Evolutionary conservation across 441 rosid species (phyloP), one percentile per base, ranked within the genome.

Genomic region (Metrosideros polymorpha): DNA sequence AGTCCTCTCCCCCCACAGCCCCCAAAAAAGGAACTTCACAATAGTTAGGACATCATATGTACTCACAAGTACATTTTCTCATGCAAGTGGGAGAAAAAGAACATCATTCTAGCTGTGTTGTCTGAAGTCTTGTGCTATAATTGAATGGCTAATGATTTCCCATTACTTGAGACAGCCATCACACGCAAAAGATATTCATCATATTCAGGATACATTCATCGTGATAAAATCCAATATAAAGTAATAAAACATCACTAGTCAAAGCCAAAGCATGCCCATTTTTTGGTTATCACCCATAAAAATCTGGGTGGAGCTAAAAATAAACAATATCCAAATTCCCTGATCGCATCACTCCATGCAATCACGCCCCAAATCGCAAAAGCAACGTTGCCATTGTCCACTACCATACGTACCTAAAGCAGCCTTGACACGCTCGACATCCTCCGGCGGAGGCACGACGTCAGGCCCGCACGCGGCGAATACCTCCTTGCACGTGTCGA

Each of bases 401-500:
- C 77, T 42, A 39, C 79, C 7, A 39, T 61, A 61, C 90, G 45
- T 96, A 97, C 99, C 99, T 88, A 97, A 89, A 91, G 94, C 92
- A 1, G 92, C 87, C 52, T 90, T 92, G 19, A 97, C 92, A 87
- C 85, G 90, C 76, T 93, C 92, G 87, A 97, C 93, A 71, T 93
- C 88, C 50, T 93, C 94, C 2, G 91, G 89, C 39, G 95, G 87
- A 13, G 99, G 99, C 75, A 95, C 90, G 89, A 94, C 43, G 82
- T 94, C 97, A 59, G 94, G 35, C 29, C 89, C 89, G 47, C 93
- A 47, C 35, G 3, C 39, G 83, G 93, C 89, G 89, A 95, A 96
- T 25, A 96, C 99, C 55, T 95, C 92, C 85, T 88, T 91, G 91
- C 99, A 97, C 45, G 97, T 91, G 84, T 94, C 88, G 87, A 89